These are phyloP conservation scores for Phallus indusiatus DNA, from an alignment of 768 basidiomycete genomes.

Conservation along the genomic window DNA sequence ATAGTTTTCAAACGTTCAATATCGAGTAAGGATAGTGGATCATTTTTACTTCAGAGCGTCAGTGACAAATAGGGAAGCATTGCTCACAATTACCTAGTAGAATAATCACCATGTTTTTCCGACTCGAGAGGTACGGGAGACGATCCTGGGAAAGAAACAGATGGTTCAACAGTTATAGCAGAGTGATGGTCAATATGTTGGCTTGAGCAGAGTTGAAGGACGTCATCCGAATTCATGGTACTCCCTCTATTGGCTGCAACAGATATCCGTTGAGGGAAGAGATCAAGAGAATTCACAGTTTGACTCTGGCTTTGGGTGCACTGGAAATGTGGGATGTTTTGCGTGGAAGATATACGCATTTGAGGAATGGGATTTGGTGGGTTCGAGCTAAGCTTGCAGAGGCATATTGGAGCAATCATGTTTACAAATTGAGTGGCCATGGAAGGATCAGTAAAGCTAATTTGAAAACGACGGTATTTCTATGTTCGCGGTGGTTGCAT, in stretches of 20 bases:
- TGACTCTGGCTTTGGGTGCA: neutral
- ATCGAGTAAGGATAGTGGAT: neutral
- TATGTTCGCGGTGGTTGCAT: neutral
- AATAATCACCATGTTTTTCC: neutral
- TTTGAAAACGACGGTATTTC: slow-evolving; percentile 8
- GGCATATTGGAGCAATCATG: slow-evolving; percentile 2
- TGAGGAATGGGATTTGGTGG: neutral
- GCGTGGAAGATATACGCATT: neutral
- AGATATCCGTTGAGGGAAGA: neutral
- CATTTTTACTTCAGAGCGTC: neutral
- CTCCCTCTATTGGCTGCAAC: neutral
- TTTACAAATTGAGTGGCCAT: neutral
- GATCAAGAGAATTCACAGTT: neutral
- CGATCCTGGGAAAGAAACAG: neutral
- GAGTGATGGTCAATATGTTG: neutral
- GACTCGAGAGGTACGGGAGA: neutral
- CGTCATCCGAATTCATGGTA: neutral
- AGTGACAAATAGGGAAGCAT: neutral
- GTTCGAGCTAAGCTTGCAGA: slow-evolving; percentile 1
- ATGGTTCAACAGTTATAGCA: neutral
- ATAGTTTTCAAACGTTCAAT: neutral
- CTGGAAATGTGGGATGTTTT: neutral
- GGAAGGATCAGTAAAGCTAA: slow-evolving; percentile 1
- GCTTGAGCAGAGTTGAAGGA: neutral
- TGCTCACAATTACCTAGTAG: neutral